Percentiles rank a stretch among this genome's conserved stretches.
phyloP scores from a whole-genome alignment of 805 yeast genomes.

The Candida insectorum region DNA sequence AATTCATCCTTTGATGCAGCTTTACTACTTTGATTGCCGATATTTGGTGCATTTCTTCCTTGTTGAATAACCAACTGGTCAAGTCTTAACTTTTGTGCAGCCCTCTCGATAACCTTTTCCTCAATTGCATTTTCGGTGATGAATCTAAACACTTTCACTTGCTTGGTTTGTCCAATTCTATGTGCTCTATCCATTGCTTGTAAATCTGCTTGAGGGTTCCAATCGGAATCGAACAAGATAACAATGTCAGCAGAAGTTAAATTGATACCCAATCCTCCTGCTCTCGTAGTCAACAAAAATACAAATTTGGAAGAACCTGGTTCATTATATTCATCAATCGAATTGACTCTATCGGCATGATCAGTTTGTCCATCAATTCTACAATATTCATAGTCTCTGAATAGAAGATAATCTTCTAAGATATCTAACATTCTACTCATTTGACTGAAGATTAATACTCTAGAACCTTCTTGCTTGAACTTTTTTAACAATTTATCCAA shows the following conservation, averaged over 20 bases:
- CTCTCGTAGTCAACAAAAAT: slow-evolving; percentile 78
- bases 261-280: slow-evolving; percentile 87
- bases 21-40: slow-evolving; percentile 32
- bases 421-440: slow-evolving; percentile 83
- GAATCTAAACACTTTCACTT: slow-evolving; percentile 74
- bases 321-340: slow-evolving; percentile 77
- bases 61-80: slow-evolving; percentile 85
- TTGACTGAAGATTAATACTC: slow-evolving; percentile 77
- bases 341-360: slow-evolving; percentile 69
- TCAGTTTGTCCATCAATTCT: slow-evolving; percentile 84
- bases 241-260: slow-evolving; percentile 80
- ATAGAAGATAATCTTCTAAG: slow-evolving; percentile 72
- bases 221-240: slow-evolving; percentile 72
- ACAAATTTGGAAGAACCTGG: slow-evolving; percentile 70
- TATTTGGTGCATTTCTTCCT: slow-evolving; percentile 45
- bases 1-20: slow-evolving; percentile 65
- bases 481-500: slow-evolving; percentile 64
- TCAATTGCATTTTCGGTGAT: slow-evolving; percentile 82
- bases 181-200: slow-evolving; percentile 92
- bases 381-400: slow-evolving; percentile 68
- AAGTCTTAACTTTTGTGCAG: slow-evolving; percentile 72
- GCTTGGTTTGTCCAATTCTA: slow-evolving; percentile 83
- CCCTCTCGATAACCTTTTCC: slow-evolving; percentile 77
- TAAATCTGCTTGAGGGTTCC: slow-evolving; percentile 88
- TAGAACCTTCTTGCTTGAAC: slow-evolving; percentile 63